Percentiles rank a stretch among this genome's conserved stretches.
Conservation (phyloP, 495 filamentous ascomycete species). For the Beverwykella pulmonaria region DNA sequence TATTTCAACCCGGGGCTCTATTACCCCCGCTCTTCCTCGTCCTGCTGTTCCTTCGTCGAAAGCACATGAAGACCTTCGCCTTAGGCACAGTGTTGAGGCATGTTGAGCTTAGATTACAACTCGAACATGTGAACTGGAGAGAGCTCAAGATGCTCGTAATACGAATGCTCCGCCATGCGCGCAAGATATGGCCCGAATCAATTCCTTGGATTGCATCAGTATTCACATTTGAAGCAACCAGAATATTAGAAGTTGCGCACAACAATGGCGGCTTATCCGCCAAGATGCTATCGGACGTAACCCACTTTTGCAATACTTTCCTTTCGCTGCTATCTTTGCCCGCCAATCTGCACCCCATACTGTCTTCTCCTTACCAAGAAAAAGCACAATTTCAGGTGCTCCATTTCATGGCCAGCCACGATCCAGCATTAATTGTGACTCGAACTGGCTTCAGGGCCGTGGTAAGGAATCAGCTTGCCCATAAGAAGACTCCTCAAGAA, state of each 20-base stretch:
- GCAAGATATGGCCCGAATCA: conserved; percentile 59
- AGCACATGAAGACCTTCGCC: conserved; percentile 2
- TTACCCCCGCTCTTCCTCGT: conserved; percentile 36
- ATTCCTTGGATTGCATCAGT: conserved; percentile 52
- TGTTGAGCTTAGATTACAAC: conserved; percentile 11
- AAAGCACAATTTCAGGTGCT: conserved; percentile 67
- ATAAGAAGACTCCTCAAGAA: conserved; percentile 63
- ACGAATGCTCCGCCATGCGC: conserved; percentile 59
- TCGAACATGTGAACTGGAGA: conserved; percentile 1
- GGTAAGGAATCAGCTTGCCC: conserved; percentile 61
- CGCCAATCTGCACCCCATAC: conserved; percentile 53
- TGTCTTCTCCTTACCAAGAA: conserved; percentile 55
- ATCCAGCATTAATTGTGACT: conserved; percentile 60
- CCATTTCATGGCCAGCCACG: conserved; percentile 60
- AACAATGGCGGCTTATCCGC: background rate
- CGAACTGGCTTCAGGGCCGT: conserved; percentile 67
- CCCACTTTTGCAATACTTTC: conserved; percentile 54
- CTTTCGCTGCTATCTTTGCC: conserved; percentile 61
- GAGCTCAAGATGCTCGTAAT: conserved; percentile 16
- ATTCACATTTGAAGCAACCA: conserved; percentile 31
- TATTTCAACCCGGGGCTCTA: background rate
- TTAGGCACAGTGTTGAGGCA: conserved; percentile 27
- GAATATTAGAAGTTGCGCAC: background rate
- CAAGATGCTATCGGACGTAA: conserved; percentile 22
- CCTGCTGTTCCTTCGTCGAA: conserved; percentile 33